A percentile compares a stretch with the other conserved stretches of the same genome.
Conservation (phyloP, 306 rosid genomes). For the Heteromeles arbutifolia region DNA sequence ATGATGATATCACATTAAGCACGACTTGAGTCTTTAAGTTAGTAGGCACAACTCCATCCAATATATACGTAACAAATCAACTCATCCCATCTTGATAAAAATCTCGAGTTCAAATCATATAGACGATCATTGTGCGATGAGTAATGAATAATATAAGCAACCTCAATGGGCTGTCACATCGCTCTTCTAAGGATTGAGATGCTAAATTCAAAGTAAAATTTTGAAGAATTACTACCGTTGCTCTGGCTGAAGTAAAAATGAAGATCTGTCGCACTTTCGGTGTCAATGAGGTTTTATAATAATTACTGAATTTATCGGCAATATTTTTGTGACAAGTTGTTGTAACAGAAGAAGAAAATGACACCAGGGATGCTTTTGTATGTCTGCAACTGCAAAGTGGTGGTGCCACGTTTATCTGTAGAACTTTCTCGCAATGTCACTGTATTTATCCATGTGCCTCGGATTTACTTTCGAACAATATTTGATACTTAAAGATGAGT, state of each 20-base stretch:
- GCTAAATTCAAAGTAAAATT: too few species aligned
- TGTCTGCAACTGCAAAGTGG: not conserved
- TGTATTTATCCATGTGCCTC: too few species aligned
- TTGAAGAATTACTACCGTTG: not conserved
- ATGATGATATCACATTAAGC: too few species aligned
- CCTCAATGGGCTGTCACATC: too few species aligned
- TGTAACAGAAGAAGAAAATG: not conserved
- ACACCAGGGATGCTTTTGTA: not conserved
- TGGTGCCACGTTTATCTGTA: not conserved
- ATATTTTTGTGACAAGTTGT: not conserved
- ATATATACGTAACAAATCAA: not conserved
- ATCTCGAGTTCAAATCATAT: not conserved
- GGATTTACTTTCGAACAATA: too few species aligned
- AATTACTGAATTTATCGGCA: not conserved
- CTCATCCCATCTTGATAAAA: not conserved
- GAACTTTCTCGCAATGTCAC: too few species aligned
- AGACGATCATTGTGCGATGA: too few species aligned
- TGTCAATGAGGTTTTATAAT: not conserved
- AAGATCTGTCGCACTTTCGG: not conserved
- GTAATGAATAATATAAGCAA: too few species aligned
- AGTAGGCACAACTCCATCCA: not conserved
- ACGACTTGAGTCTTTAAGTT: not conserved
- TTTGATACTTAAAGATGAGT: too few species aligned
- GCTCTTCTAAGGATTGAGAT: too few species aligned
- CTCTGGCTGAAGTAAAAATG: not conserved